Evolutionary conservation across 306 rosid species (phyloP), one percentile per base, ranked within the genome.

Genomic region (Myrica gale): DNA sequence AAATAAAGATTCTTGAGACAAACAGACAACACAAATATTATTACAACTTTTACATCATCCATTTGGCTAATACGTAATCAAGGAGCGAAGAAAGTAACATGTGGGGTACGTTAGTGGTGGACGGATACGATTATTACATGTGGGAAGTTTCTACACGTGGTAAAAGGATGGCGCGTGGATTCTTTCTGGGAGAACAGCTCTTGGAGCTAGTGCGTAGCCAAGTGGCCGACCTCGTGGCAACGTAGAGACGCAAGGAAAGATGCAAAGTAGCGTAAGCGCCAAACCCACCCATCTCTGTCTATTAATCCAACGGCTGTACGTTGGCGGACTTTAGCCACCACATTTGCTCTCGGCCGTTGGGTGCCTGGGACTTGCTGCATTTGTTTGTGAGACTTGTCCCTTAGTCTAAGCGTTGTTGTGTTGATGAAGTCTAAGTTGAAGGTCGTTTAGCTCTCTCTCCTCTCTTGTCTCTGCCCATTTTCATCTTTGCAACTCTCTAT

Each of bases 181-280:
- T 63, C 45, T 75, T 70, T 74, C 39, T 67, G 43, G 74, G 71
- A 60, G 82, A 58, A 75, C 88, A 81, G 85, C 88, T 66, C 80
- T 75, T 61, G 43, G 48, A 60, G 81, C 67, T 70, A 65, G 81
- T 80, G 90, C 89, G 80, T 86, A 74, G 94, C 90, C 92, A 87
- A 89, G 85, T 76, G 80, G 93, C 90, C 84, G 88, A 89, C 92
- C 96, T 85, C 19, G 79, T 82, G 85, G 82, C 83, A 85, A 85
- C 82, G 74, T 75, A 80, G 56, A 78, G 88, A 89, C 92, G 92
- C 91, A 76, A 88, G 79, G 83, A 76, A 87, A 89, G 87, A 87
- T 93, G 97, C 98, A 86, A 91, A 88, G 86, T 86, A 77, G 90
- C 92, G 94, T 90, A 86, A 88, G 98, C 88, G 89, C 90, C 89